Evolutionary conservation across 768 basidiomycete genomes (phyloP).

Genomic region (Lactifluus subvellereus): DNA sequence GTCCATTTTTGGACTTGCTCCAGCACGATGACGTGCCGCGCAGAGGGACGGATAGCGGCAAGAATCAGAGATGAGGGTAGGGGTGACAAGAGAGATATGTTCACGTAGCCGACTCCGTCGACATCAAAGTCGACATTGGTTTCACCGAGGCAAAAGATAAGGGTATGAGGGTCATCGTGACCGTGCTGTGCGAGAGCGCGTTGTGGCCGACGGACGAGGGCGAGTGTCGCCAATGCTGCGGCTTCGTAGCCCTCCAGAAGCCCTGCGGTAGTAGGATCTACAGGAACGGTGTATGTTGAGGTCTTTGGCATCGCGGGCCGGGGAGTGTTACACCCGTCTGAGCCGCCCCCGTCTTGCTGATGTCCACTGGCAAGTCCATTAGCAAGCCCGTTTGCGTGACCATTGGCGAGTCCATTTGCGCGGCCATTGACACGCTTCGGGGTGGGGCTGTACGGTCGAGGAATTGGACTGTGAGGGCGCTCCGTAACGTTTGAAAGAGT

Average conservation of each 20-base stretch:
- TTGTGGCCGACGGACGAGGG: slow-evolving; percentile 55
- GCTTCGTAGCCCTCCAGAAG: slow-evolving; percentile 61
- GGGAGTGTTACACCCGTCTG: slow-evolving; percentile 26
- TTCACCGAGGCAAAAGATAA: slow-evolving; percentile 67
- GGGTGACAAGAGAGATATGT: slow-evolving; percentile 64
- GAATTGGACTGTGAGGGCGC: background rate
- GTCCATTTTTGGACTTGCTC: slow-evolving; percentile 74
- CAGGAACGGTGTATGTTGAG: slow-evolving; percentile 18
- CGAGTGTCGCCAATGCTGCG: slow-evolving; percentile 58
- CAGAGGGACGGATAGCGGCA: slow-evolving; percentile 53
- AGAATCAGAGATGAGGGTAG: slow-evolving; percentile 53
- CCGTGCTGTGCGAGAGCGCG: slow-evolving; percentile 50
- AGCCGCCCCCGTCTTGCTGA: slow-evolving; percentile 27
- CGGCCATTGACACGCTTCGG: slow-evolving; percentile 30
- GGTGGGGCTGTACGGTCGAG: slow-evolving; percentile 4
- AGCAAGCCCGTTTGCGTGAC: slow-evolving; percentile 32
- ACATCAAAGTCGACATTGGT: slow-evolving; percentile 38
- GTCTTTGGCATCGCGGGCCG: slow-evolving; percentile 24
- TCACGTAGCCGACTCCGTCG: slow-evolving; percentile 58
- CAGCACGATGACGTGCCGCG: slow-evolving; percentile 66
- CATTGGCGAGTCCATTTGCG: slow-evolving; percentile 32
- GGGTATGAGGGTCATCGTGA: slow-evolving; percentile 52
- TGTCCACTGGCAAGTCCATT: slow-evolving; percentile 33
- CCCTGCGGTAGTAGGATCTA: slow-evolving; percentile 25
- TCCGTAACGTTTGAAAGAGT: slow-evolving; percentile 16